Base-by-base conservation (phyloP, 2,329 filamentous ascomycete genomes). In the Waltergamsia citrina region DNA sequence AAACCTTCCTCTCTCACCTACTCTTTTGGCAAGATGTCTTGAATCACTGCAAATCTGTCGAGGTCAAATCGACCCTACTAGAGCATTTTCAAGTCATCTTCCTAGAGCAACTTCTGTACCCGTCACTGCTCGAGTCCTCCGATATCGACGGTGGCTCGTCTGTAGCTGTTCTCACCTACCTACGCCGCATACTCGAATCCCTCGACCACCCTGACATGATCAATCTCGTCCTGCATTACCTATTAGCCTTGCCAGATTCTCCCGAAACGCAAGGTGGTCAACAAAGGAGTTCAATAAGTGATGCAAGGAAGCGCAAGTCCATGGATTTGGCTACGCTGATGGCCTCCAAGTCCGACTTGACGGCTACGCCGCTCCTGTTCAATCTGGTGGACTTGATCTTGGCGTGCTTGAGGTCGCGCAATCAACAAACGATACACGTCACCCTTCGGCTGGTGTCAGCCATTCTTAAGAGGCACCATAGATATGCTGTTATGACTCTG, bases 81-180 rank as follows among this genome's bases (percentile, higher is more conserved):
- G 92, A 98, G 53, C 92, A 98, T 58, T 98, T 98, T 51, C 88
- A 95, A 53, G 83, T 96, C 45, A 77, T 98, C 22, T 98, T 98
- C 54, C 65, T 98, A 34, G 86, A 95, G 56, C 92, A 98, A 56
- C 65, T 98, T 48, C 63, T 98, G 76, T 94, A 98, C 53, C 92
- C 92, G 3, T 98, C 93, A 2, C 67, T 98, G 21, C 70, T 98
- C 11, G 90, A 98, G 57, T 98, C 92, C 8, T 96, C 92, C 2
- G 92, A 98, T 60, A 84, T 93, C 25, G 90, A 96, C 57, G 92
- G 90, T 43, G 92, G 92, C 35, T 98, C 92, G 6, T 94, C 92
- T 1, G 87, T 96, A 16, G 92, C 92, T 4, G 92, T 98, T 10
- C 68, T 96, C 41, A 95, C 88, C 3, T 96, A 98, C 54, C 69